Percentiles rank a stretch among this genome's conserved stretches.
These are phyloP conservation scores for Candida odintsovae DNA, from an alignment of 805 yeast genomes.

Conservation along the genomic window DNA sequence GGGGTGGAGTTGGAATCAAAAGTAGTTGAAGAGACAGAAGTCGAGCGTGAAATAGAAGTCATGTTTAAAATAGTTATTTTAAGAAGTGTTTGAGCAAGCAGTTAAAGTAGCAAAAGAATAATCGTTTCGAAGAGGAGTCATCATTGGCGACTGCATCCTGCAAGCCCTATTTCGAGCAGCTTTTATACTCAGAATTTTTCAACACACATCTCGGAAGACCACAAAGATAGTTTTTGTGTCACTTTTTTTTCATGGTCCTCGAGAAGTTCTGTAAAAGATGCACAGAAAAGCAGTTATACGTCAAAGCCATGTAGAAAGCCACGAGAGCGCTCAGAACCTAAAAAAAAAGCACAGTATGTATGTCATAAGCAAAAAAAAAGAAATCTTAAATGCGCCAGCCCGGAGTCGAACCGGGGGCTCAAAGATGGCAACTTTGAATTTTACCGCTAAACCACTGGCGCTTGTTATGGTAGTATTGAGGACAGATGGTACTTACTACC, in stretches of 20 bases:
- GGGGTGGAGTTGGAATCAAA: neutral
- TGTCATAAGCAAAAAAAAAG: too few relatives aligned
- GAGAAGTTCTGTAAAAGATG: too few relatives aligned
- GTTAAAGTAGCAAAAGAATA: neutral
- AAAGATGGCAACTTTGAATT: conserved; percentile 53
- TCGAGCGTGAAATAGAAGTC: neutral
- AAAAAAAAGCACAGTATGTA: too few relatives aligned
- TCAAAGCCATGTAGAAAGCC: too few relatives aligned
- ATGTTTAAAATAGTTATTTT: neutral
- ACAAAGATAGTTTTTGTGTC: neutral
- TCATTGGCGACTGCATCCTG: neutral
- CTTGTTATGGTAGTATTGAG: too few relatives aligned
- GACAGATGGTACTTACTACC: too few relatives aligned
- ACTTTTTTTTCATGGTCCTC: too few relatives aligned
- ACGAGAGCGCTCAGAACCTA: too few relatives aligned
- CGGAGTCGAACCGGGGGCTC: conserved; percentile 60
- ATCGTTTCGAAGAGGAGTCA: neutral
- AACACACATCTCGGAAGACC: neutral
- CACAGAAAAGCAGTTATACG: too few relatives aligned
- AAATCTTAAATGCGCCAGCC: conserved; percentile 48
- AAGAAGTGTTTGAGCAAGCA: neutral
- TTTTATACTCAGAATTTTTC: neutral
- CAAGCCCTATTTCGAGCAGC: neutral
- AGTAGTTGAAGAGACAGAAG: neutral
- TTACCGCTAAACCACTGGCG: conserved; percentile 55